Evolutionary conservation across 257 asterid species (phyloP).

Genomic region (Capsicum baccatum): DNA sequence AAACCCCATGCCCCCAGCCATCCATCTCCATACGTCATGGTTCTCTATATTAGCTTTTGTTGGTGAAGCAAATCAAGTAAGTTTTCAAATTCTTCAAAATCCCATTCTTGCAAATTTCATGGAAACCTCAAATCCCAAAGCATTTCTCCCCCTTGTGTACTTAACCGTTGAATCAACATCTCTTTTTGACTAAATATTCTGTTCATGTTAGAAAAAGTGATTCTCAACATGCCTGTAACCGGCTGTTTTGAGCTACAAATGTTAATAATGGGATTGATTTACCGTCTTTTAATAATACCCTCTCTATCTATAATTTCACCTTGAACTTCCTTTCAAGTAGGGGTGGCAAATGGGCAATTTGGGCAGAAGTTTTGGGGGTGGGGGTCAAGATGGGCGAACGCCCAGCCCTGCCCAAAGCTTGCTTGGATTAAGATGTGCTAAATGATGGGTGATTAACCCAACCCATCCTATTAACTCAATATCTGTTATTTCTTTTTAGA

Average conservation of each 20-base stretch:
- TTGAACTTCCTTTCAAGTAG: neutral
- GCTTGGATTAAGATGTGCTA: neutral
- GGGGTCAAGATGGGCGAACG: neutral
- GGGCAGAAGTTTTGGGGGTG: neutral
- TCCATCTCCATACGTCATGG: too few relatives aligned
- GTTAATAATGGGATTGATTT: constrained; percentile 27
- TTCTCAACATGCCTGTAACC: too few relatives aligned
- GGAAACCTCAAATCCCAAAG: too few relatives aligned
- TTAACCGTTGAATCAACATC: too few relatives aligned
- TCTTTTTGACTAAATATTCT: too few relatives aligned
- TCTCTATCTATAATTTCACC: neutral
- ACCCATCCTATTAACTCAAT: neutral
- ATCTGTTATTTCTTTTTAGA: neutral
- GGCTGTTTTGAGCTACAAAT: constrained; percentile 52
- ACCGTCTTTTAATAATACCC: neutral
- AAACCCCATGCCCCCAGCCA: too few relatives aligned
- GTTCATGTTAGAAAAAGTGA: too few relatives aligned
- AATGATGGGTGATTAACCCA: neutral
- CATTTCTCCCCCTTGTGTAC: too few relatives aligned
- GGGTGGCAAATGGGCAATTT: constrained; percentile 14
- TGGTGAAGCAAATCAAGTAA: too few relatives aligned
- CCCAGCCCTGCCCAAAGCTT: neutral
- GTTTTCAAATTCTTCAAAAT: too few relatives aligned
- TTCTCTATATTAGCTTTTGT: too few relatives aligned
- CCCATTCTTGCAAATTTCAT: too few relatives aligned